Conservation (phyloP, 768 basidiomycete genomes). For the Suillus discolor region DNA sequence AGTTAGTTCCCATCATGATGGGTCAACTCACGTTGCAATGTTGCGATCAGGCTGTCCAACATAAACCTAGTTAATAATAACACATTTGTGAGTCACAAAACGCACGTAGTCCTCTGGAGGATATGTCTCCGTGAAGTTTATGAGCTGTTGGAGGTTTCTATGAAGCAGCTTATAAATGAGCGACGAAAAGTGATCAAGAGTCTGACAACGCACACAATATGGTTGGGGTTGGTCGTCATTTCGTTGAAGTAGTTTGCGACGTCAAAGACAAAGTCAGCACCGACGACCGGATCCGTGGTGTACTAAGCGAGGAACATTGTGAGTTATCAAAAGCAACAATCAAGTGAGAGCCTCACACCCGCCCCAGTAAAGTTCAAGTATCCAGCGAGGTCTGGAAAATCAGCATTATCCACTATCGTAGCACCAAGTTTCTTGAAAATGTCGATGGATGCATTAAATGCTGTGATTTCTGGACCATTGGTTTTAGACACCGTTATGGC, state of each 20-base stretch:
- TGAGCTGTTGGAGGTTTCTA: background rate
- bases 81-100: background rate
- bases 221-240: constrained; percentile 4
- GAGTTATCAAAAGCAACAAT: background rate
- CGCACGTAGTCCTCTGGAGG: constrained; percentile 2
- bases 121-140: constrained; percentile 3
- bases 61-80: background rate
- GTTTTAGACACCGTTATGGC: background rate
- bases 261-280: constrained; percentile 1
- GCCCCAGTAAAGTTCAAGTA: constrained; percentile 2
- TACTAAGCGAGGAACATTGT: background rate
- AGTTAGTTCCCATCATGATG: no score
- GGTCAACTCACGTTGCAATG: background rate
- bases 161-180: background rate
- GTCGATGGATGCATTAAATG: background rate
- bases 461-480: constrained; percentile 1
- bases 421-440: background rate
- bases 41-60: constrained; percentile 1
- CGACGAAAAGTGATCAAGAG: background rate
- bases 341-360: background rate
- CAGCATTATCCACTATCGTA: constrained; percentile 3
- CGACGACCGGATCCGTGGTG: background rate
- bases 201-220: background rate
- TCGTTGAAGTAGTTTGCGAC: constrained; percentile 4
- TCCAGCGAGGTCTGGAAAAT: constrained; percentile 5